phyloP scores from a whole-genome alignment of 1,139 yeast genomes.

The Lodderomyces beijingensis region DNA sequence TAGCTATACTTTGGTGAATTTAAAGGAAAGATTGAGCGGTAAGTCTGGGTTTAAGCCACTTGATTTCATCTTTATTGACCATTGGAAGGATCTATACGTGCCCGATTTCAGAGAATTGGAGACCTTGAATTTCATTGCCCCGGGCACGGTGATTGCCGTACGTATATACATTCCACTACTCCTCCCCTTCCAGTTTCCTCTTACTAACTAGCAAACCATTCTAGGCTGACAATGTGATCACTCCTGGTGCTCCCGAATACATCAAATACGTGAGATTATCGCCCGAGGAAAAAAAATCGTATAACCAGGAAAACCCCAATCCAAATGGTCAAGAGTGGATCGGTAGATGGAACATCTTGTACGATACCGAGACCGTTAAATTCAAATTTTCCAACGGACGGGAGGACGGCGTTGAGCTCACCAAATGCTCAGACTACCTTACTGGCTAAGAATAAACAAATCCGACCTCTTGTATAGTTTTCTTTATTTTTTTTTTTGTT shows the following conservation, averaged over 20 bases:
- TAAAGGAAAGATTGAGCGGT: constrained; percentile 17
- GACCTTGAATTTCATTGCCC: constrained; percentile 32
- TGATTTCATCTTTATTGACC: constrained; percentile 42
- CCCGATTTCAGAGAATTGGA: constrained; percentile 44
- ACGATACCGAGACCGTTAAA: constrained; percentile 26
- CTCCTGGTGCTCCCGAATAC: constrained; percentile 40
- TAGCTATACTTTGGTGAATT: constrained; percentile 22
- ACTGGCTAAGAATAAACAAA: no score
- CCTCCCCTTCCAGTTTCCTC: no score
- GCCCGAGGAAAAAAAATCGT: constrained; percentile 32
- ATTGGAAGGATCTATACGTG: constrained; percentile 34
- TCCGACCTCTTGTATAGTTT: no score
- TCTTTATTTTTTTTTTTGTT: no score
- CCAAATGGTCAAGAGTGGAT: constrained; percentile 24
- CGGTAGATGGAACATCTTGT: constrained; percentile 45
- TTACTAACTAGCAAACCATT: not conserved
- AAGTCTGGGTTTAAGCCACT: constrained; percentile 14
- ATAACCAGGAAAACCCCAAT: constrained; percentile 22
- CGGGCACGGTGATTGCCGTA: constrained; percentile 32
- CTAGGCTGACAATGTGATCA: constrained; percentile 33
- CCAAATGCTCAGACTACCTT: constrained; percentile 23
- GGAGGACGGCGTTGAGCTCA: constrained; percentile 30
- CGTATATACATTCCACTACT: no score
- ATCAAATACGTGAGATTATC: constrained; percentile 33
- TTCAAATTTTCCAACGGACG: constrained; percentile 10